Percentiles rank a stretch among this genome's conserved stretches.
phyloP scores from a whole-genome alignment of 768 basidiomycete genomes.

The Xerocomus brunneocitrinus region DNA sequence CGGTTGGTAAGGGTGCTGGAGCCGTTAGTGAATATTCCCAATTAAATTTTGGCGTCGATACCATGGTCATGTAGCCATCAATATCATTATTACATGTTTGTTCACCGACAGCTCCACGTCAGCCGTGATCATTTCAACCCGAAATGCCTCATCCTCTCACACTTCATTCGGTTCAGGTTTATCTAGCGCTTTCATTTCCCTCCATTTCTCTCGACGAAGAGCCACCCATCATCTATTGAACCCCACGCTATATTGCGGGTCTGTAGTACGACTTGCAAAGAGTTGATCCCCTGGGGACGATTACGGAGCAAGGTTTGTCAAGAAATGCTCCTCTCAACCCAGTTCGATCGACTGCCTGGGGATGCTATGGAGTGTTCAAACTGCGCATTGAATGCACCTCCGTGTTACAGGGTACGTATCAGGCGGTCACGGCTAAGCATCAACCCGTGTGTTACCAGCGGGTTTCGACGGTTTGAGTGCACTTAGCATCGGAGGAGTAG shows the following conservation, averaged over 20 bases:
- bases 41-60: background rate
- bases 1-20: conserved; percentile 50
- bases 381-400: background rate
- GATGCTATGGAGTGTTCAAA: background rate
- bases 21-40: background rate
- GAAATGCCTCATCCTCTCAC: too few species aligned
- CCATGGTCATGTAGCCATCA: background rate
- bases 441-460: background rate
- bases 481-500: background rate
- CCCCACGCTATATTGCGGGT: too few species aligned
- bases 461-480: background rate
- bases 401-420: background rate
- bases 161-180: too few species aligned
- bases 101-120: too few species aligned
- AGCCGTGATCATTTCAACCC: too few species aligned
- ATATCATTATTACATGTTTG: background rate
- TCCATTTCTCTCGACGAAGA: background rate
- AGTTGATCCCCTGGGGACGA: background rate
- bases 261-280: background rate
- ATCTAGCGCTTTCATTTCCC: background rate
- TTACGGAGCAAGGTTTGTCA: background rate
- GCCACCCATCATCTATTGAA: background rate
- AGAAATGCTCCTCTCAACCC: background rate
- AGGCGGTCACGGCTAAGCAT: background rate
- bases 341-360: background rate